Evolutionary conservation across 2,329 filamentous ascomycete genomes (phyloP), one percentile per base, ranked within the genome.

Genomic region (Talaromyces sp.): DNA sequence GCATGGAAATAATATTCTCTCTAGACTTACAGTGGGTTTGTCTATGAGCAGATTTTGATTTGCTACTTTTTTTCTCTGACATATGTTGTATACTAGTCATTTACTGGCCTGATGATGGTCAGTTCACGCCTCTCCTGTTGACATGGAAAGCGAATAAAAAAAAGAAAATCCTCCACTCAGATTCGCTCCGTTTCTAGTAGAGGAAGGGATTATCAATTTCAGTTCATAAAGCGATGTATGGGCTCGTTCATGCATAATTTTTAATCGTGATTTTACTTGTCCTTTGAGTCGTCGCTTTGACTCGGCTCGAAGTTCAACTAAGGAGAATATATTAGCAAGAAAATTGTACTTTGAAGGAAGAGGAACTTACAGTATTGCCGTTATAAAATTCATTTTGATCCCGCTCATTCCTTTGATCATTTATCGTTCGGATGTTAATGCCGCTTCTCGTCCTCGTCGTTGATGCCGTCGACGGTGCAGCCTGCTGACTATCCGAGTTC

Each of bases 311-410:
- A 91, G 69, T 90, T 90, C 63, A 89, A 75, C 87, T 90, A 9
- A 8, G 57, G 43, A 70, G 62, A 56, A 31, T 41, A 63, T 27
- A 31, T 43, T 27, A 52, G 10, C 14, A 41, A 19, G 50, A 64
- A 62, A 70, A 69, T 81, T 11, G 50, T 19, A 24, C 13, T 7
- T 13, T 27, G 22, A 6, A 47, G 10, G 16, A n/a, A 2, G 52
- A 16, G 5, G 5, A 41, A 47, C 86, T 77, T 82, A 93, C 91
- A 74, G 91, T 91, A 73, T 97, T 97, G 1, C 93, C 93, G 72
- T 97, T 97, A 74, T 97, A 97, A 56, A 96, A 85, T 72, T 96
- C 89, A 52, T 87, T 84, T 67, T 88, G 83, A 63, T 85, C 78
- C 62, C 82, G 81, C 45, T 83, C 80, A 67, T 85, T 81, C 22